Conservation (phyloP, 2,329 filamentous ascomycete genomes). For the Curvularia spicifera region DNA sequence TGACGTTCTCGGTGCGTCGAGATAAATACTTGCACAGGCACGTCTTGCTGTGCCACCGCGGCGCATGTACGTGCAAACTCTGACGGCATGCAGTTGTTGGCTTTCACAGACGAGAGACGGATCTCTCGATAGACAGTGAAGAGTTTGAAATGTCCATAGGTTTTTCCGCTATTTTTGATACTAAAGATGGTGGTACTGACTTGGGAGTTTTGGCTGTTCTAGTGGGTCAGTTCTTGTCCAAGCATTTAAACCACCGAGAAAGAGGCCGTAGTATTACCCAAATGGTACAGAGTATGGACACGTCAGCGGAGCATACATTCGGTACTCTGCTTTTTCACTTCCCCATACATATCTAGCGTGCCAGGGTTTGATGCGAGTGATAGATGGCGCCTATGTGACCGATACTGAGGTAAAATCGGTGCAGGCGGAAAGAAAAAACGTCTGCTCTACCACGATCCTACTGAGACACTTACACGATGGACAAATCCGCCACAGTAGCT, state of each 20-base stretch:
- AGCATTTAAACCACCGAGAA: neutral
- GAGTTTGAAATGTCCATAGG: too few species aligned
- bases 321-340: neutral
- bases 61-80: too few species aligned
- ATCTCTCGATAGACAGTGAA: too few species aligned
- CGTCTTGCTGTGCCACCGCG: too few species aligned
- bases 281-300: neutral
- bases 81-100: too few species aligned
- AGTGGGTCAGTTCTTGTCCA: neutral
- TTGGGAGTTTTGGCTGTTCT: too few species aligned
- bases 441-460: neutral
- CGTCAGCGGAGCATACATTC: neutral
- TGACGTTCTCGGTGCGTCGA: neutral
- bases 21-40: neutral
- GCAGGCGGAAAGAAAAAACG: too few species aligned
- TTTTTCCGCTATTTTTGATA: too few species aligned
- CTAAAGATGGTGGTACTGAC: too few species aligned
- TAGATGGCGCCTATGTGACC: neutral
- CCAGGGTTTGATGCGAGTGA: neutral
- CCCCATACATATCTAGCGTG: neutral
- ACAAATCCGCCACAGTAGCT: conserved; percentile 8
- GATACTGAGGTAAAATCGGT: neutral
- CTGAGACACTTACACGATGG: conserved; percentile 2
- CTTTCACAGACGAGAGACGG: too few species aligned
- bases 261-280: neutral